Conservation (phyloP, 768 basidiomycete genomes). For the Suillus weaverae region DNA sequence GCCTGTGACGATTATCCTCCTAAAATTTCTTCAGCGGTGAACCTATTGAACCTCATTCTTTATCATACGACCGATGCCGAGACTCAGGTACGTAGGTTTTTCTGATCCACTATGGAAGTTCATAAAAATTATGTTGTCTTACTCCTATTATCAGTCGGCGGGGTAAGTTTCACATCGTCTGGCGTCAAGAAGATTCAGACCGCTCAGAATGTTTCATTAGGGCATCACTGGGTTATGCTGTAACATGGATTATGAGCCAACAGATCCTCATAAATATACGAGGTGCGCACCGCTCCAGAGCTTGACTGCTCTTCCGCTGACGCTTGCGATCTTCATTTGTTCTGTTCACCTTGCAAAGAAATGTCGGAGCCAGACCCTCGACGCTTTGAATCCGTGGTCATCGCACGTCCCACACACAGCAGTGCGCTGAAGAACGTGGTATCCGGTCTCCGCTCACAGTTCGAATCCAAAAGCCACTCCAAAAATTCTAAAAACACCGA, state of each 20-base stretch:
- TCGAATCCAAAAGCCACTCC: conserved; percentile 20
- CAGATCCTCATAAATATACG: not conserved
- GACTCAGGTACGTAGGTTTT: conserved; percentile 42
- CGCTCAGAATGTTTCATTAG: conserved; percentile 16
- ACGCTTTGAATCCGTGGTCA: not conserved
- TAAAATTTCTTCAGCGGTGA: conserved; percentile 37
- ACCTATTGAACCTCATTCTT: conserved; percentile 52
- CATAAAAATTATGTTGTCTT: conserved; percentile 10
- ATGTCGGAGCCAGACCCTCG: not conserved
- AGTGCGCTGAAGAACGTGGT: conserved; percentile 19
- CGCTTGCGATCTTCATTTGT: not conserved
- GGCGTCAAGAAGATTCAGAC: conserved; percentile 3
- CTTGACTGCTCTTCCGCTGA: not conserved
- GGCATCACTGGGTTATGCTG: conserved; percentile 32
- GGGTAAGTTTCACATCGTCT: conserved; percentile 38
- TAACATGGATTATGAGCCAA: conserved; percentile 1
- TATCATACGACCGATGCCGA: conserved; percentile 40
- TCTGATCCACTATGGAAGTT: conserved; percentile 9
- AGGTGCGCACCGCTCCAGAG: not conserved
- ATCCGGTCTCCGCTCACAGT: conserved; percentile 23
- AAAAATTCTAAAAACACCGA: conserved; percentile 15
- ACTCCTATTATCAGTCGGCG: conserved; percentile 40
- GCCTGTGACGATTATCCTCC: not conserved
- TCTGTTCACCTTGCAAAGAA: not conserved
- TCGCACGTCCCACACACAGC: not conserved